Base-by-base conservation (phyloP, 352 stramenopile genomes). In the Peronospora belbahrii region DNA sequence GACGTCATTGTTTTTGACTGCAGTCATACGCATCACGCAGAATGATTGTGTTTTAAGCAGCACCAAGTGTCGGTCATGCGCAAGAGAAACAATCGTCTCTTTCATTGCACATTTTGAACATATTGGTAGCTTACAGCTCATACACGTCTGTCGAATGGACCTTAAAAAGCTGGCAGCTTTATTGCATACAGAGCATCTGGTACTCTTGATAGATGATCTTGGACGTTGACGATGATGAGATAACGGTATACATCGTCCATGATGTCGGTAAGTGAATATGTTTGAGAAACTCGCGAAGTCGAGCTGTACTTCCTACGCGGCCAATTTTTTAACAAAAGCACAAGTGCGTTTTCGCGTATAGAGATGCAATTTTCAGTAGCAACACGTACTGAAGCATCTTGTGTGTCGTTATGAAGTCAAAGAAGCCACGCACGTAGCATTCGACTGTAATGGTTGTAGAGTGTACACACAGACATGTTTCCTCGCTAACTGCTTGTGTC, bases 381-480 rank as follows among this genome's bases (percentile, higher is more conserved):
- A 57, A 57, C 34, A 67, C 62, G 36, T 61, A 64, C 22, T 62
- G 56, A 10, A 61, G 41, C 28, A 56, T 53, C 24, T 64, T 52
- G 37, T 59, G 65, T 54, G 53, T 53, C 34, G 36, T 61, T 20
- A 34, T 60, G 31, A 49, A 65, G 42, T 80, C 66, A 23, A 78
- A 63, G 27, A 61, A 67, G 13, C 56, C 63, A 13, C 59, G 63
- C 35, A 74, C 61, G 32, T 74, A 80, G 31, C 72, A 72, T 15
- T 83, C 71, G 3, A 83, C 67, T 0, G 39, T 63, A 0, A 39
- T 42, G 0, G 62, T 32, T 1, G 47, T 42, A 81, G 23, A 81
- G 32, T 2, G 61, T 56, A 32, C 61, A 73, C 19, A 65, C 58
- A 6, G 66, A 81, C 36, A 79, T 57, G 18, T 74, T 66, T n/a